Evolutionary conservation across 352 stramenopile genomes (phyloP).

Genomic region (Aphanomyces invadans): DNA sequence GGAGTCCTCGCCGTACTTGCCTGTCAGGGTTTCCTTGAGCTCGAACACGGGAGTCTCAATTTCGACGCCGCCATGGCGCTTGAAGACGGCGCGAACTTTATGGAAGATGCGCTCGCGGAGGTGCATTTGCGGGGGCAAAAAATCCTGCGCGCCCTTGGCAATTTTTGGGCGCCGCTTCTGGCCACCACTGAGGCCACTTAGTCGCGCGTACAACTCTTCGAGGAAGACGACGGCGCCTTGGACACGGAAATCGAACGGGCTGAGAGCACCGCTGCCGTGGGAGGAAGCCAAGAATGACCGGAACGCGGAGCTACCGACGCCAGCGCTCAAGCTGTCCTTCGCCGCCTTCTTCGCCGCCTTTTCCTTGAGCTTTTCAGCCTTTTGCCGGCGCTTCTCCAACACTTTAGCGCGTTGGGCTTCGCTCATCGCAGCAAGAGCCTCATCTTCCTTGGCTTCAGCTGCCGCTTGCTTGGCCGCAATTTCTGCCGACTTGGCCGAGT

Average conservation of each 20-base stretch:
- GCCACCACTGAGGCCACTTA: constrained; percentile 48
- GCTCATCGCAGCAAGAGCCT: constrained; percentile 68
- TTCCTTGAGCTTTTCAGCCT: constrained; percentile 74
- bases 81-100: constrained; percentile 96
- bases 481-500: constrained; percentile 48
- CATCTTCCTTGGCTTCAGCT: constrained; percentile 70
- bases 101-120: constrained; percentile 95
- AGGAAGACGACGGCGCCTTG: constrained; percentile 39
- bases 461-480: constrained; percentile 53
- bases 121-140: constrained; percentile 93
- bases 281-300: constrained; percentile 37
- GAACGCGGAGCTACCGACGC: constrained; percentile 53
- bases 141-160: constrained; percentile 92
- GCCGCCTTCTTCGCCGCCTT: constrained; percentile 63
- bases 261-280: constrained; percentile 29
- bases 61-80: constrained; percentile 95
- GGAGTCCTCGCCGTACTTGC: constrained; percentile 98
- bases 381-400: constrained; percentile 36
- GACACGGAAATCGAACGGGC: constrained; percentile 54
- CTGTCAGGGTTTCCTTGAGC: constrained; percentile 97
- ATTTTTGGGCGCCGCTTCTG: constrained; percentile 81
- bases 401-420: constrained; percentile 53
- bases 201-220: constrained; percentile 54
- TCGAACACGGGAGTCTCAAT: constrained; percentile 99
- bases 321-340: constrained; percentile 63